These are phyloP conservation scores for Dactylellina sp. DNA, from an alignment of 2,329 filamentous ascomycete species.

Conservation along the genomic window DNA sequence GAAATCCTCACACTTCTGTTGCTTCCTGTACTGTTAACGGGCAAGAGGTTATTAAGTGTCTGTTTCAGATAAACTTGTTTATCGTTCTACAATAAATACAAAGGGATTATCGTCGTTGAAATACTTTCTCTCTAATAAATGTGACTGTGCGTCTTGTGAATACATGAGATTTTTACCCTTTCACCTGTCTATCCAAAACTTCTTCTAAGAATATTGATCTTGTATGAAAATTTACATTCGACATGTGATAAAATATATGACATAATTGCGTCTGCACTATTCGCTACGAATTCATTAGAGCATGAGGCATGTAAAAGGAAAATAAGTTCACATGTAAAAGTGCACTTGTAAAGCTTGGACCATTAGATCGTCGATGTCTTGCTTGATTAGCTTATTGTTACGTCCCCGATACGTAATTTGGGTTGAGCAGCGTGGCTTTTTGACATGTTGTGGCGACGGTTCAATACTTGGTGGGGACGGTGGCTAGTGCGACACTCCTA, in stretches of 20 bases:
- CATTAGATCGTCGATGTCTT: neutral
- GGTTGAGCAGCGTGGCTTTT: slow-evolving; percentile 20
- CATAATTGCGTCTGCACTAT: too few relatives aligned
- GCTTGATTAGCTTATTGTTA: neutral
- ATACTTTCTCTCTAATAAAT: slow-evolving; percentile 1
- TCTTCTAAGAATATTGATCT: too few relatives aligned
- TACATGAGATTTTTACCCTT: too few relatives aligned
- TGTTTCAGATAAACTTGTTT: slow-evolving; percentile 34
- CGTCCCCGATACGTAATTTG: slow-evolving; percentile 20
- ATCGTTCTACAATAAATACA: slow-evolving; percentile 32
- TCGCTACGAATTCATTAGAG: too few relatives aligned
- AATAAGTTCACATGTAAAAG: too few relatives aligned
- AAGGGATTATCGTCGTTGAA: slow-evolving; percentile 35
- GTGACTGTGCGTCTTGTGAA: too few relatives aligned
- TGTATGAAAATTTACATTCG: too few relatives aligned
- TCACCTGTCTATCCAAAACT: too few relatives aligned
- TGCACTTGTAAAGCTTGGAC: too few relatives aligned
- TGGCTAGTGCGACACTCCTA: slow-evolving; percentile 4
- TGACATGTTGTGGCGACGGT: slow-evolving; percentile 3
- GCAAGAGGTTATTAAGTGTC: slow-evolving; percentile 8
- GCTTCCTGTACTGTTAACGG: slow-evolving; percentile 31
- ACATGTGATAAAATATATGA: too few relatives aligned
- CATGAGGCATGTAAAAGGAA: too few relatives aligned
- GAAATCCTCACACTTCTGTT: slow-evolving; percentile 27
- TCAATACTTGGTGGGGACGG: neutral